These are phyloP conservation scores for Metschnikowia shivogae DNA, from an alignment of 805 yeast genomes.

Conservation along the genomic window DNA sequence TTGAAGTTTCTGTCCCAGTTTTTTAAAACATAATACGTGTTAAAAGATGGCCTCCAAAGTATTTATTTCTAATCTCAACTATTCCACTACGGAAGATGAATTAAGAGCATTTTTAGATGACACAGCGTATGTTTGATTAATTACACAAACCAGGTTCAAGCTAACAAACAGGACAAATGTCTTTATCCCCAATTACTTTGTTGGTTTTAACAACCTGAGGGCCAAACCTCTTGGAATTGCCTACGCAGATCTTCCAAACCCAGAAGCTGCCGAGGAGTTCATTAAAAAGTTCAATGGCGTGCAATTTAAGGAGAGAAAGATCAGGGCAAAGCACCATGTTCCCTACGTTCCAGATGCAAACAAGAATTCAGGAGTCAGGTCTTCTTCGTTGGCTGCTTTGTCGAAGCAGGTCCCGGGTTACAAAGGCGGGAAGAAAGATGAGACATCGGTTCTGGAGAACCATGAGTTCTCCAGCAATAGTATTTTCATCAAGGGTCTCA, in stretches of 20 bases:
- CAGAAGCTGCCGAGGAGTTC: conserved; percentile 27
- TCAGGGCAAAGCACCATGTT: conserved; percentile 39
- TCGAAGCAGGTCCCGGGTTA: background rate
- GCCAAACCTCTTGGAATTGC: conserved; percentile 54
- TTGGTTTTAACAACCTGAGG: conserved; percentile 39
- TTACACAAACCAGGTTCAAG: background rate
- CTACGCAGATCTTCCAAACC: conserved; percentile 32
- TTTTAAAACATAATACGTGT: background rate
- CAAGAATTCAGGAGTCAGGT: background rate
- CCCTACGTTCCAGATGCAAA: conserved; percentile 28
- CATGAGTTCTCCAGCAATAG: conserved; percentile 38
- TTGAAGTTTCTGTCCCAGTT: background rate
- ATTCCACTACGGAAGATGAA: conserved; percentile 49
- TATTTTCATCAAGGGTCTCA: conserved; percentile 41
- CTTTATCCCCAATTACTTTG: conserved; percentile 52
- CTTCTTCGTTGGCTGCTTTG: conserved; percentile 1
- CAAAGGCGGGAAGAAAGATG: conserved; percentile 6
- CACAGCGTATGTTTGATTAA: conserved; percentile 34
- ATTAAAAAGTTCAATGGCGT: conserved; percentile 24
- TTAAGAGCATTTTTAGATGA: conserved; percentile 42
- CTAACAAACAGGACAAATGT: conserved; percentile 26
- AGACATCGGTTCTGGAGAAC: background rate
- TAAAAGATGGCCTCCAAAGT: conserved; percentile 23
- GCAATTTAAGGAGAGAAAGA: conserved; percentile 32
- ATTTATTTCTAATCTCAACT: conserved; percentile 53